Evolutionary conservation across 2,329 filamentous ascomycete genomes (phyloP), one percentile per base, ranked within the genome.

Genomic region (Aspergillus luchuensis): DNA sequence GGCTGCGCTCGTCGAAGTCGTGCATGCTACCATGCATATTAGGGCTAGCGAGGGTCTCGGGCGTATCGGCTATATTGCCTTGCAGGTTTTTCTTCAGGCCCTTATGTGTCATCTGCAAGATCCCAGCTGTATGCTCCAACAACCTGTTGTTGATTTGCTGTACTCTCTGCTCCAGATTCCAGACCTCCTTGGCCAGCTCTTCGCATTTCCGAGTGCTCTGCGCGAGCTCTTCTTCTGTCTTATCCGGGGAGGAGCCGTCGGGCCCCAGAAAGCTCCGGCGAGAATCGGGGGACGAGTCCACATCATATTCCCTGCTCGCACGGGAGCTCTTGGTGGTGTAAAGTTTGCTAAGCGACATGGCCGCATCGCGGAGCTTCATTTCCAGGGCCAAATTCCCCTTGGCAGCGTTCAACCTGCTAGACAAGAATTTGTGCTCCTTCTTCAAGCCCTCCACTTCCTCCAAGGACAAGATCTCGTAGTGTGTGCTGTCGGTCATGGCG

Each of bases 361-460:
- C 92, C 1, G 95, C 95, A 82, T 98, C 94, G 69, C 92, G 90
- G 69, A 97, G 92, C 80, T 98, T 99, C 57, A 88, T 90, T 76
- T 99, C 95, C 49, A 98, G 87, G 33, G 89, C 88, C 39, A 99
- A 83, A 76, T 94, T 97, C 62, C 91, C 86, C 66, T 89, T 87
- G 19, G 91, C 88, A 39, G 91, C 89, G 63, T 94, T 91, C 66
- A 97, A 88, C n/a, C 91, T 89, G 71, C 88, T 86, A 25, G 85
- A 83, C 53, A 98, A 78, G 38, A 87, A 81, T 60, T 87, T 85
- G 64, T 89, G 86, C 80, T 97, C 91, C 75, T 92, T 96, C 82
- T 98, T 99, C 69, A 98, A 79, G 50, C 87, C 85, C 66, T 98
- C 95, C 30, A 97, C 89, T 77, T 98, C 93, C 73, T 97, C 92